A percentile compares a stretch with the other conserved stretches of the same genome.
phyloP scores from a whole-genome alignment of 2,329 filamentous ascomycete genomes.

The Endothia cerciana region DNA sequence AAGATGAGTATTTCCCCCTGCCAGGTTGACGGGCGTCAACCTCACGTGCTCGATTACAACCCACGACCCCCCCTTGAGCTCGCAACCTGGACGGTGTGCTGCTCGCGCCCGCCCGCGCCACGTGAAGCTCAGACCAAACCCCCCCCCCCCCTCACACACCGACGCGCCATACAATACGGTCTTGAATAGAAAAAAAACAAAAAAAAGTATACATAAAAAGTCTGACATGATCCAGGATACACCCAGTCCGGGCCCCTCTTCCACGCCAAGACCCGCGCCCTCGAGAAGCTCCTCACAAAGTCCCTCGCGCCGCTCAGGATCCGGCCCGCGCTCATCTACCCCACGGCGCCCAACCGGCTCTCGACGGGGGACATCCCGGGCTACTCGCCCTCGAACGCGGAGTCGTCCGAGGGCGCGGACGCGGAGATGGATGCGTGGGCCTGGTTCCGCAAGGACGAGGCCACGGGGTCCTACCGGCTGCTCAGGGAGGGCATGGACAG shows the following conservation, averaged over 20 bases:
- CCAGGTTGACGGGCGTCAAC: no score
- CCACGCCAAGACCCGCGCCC: conserved; percentile 83
- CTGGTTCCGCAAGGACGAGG: conserved; percentile 79
- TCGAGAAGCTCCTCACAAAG: conserved; percentile 81
- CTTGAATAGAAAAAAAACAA: neutral
- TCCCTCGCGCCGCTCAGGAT: conserved; percentile 62
- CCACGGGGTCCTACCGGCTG: conserved; percentile 66
- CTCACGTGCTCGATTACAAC: no score
- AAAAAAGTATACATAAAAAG: no score
- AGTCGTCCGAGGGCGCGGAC: conserved; percentile 40
- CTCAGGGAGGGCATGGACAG: conserved; percentile 69
- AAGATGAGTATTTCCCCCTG: conserved; percentile 29
- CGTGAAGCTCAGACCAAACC: no score
- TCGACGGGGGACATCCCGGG: conserved; percentile 70
- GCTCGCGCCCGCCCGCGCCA: neutral
- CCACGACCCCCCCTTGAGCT: no score
- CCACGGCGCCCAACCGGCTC: conserved; percentile 69
- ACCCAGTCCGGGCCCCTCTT: conserved; percentile 89
- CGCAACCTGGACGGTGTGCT: no score
- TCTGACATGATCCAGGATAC: conserved; percentile 61
- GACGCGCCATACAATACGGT: no score
- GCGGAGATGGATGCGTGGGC: conserved; percentile 69
- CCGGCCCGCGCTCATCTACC: conserved; percentile 63
- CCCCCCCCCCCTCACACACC: no score
- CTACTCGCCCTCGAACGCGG: conserved; percentile 54